Evolutionary conservation across 495 filamentous ascomycete species (phyloP), one percentile per base, ranked within the genome.

Genomic region (Jackrogersella minutella): DNA sequence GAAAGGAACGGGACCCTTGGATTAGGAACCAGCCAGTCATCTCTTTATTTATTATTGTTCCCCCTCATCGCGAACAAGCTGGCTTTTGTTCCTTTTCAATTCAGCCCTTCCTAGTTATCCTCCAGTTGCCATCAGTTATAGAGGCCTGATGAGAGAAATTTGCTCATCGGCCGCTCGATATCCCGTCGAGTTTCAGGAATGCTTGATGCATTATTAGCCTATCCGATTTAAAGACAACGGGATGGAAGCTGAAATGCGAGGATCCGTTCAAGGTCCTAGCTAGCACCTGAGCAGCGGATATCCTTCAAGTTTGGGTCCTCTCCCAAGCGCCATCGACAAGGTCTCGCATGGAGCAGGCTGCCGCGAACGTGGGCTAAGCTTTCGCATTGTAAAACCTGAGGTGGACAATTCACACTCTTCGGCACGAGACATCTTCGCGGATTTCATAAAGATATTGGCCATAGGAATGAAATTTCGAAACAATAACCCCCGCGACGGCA

Each of bases 21-120:
- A 43, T 50, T 13, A 19, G n/a, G 31, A 60, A 34, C n/a, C 44
- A 16, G 33, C 34, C 46, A 60, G 46, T 51, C 46, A 50, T 50
- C 46, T 30, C n/a, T 50, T 28, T 30, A 33, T 50, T 50, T 8
- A 19, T 19, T 16, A 24, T n/a, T 50, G 24, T 26, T 30, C n/a
- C 19, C 10, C 21, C 26, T n/a, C 24, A 50, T 33, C 17, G 24
- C 26, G 31, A 13, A 17, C 24, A 0, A 26, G 16, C 28, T 33
- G 22, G 26, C 46, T 21, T 50, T 33, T 33, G 21, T 17, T n/a
- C n/a, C 24, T 33, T 33, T 50, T 10, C 26, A 13, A 31, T 5
- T 11, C 37, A 16, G 24, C 41, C 41, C 4, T 14, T 11, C 21
- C 21, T 16, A 43, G 13, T 43, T 19, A 43, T 43, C 40, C 40